phyloP scores from a whole-genome alignment of 225 moss, liverwort and hornwort genomes.

The Bryoerythrophyllum caledonicum region DNA sequence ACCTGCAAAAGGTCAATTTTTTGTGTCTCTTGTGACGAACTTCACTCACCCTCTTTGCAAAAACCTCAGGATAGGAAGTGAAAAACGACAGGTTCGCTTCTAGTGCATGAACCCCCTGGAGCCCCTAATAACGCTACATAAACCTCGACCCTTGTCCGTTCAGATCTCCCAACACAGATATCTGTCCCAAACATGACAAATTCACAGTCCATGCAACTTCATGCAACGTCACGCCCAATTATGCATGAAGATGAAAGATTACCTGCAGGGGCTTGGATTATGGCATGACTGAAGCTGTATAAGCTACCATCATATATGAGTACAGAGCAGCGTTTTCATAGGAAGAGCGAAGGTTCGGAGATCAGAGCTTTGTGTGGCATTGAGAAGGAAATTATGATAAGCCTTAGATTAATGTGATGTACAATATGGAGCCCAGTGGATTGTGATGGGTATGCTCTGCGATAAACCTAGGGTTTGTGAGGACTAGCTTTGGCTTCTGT shows the following conservation, averaged over 20 bases:
- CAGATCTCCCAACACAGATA: constrained; percentile 29
- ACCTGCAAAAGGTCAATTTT: too few species aligned
- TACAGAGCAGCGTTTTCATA: neutral
- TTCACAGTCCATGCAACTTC: neutral
- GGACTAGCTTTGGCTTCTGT: neutral
- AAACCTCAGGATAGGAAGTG: too few species aligned
- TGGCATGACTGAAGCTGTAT: neutral
- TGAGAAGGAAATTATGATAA: neutral
- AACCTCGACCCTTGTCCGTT: constrained; percentile 26
- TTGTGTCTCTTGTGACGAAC: too few species aligned
- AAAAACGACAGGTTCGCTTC: too few species aligned
- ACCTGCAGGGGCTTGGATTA: neutral
- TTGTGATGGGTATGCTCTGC: neutral
- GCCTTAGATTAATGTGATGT: neutral
- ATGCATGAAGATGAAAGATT: neutral
- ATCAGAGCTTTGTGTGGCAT: neutral
- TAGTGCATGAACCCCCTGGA: neutral
- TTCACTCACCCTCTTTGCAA: too few species aligned
- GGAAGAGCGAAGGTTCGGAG: neutral
- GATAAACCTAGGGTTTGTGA: neutral
- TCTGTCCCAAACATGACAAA: neutral
- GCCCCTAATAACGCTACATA: neutral
- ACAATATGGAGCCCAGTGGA: neutral
- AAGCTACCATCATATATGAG: neutral
- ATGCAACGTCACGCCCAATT: neutral